Evolutionary conservation across 2,329 filamentous ascomycete species (phyloP).

Genomic region (Diplodia corticola): DNA sequence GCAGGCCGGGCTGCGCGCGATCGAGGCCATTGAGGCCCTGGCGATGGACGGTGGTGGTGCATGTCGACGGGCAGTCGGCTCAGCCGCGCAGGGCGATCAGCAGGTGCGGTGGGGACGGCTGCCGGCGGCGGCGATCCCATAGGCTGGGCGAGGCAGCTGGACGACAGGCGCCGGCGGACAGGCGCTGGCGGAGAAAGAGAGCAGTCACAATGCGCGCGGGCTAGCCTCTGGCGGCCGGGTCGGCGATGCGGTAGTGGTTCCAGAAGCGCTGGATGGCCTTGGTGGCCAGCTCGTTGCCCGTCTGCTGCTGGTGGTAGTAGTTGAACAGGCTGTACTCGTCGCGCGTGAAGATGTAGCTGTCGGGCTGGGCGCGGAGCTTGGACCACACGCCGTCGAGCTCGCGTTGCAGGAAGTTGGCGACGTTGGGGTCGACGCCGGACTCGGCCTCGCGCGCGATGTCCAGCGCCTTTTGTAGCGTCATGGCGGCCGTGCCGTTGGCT

Average conservation of each 20-base stretch:
- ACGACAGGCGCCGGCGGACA: background rate
- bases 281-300: conserved; percentile 52
- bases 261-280: conserved; percentile 59
- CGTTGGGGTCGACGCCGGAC: conserved; percentile 63
- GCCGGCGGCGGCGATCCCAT: conserved; percentile 8
- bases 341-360: conserved; percentile 69
- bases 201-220: conserved; percentile 11
- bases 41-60: conserved; percentile 9
- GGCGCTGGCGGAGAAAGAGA: conserved; percentile 11
- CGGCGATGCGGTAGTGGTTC: conserved; percentile 46
- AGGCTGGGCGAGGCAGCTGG: background rate
- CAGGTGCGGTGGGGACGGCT: conserved; percentile 10
- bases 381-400: conserved; percentile 63
- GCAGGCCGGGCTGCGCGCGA: background rate
- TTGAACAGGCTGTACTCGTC: conserved; percentile 88
- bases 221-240: conserved; percentile 5
- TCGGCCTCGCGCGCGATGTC: conserved; percentile 74
- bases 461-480: conserved; percentile 66
- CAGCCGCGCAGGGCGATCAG: conserved; percentile 6
- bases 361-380: conserved; percentile 64
- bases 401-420: conserved; percentile 65
- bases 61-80: background rate
- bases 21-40: conserved; percentile 9
- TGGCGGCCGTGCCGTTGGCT: conserved; percentile 43
- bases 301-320: conserved; percentile 71